Evolutionary conservation across 2,329 filamentous ascomycete species (phyloP).

Genomic region (Coleophoma crateriformis): DNA sequence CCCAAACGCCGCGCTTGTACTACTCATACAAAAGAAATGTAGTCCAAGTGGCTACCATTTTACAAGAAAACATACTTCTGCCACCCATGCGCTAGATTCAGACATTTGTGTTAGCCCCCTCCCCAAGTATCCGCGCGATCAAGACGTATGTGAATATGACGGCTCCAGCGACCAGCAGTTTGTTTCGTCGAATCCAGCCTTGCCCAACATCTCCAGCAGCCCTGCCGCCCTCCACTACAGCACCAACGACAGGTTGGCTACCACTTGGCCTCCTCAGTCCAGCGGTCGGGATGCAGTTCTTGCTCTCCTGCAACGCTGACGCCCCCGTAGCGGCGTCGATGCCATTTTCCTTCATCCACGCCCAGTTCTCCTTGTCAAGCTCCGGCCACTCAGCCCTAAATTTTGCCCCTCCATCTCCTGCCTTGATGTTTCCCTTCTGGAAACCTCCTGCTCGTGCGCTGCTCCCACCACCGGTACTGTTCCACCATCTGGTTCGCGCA

Average conservation of each 20-base stretch:
- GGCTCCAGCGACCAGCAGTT: conserved; percentile 64
- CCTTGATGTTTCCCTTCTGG: conserved; percentile 75
- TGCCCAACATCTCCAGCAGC: conserved; percentile 71
- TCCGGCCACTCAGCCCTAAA: conserved; percentile 90
- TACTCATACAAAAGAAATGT: no score
- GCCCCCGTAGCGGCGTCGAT: conserved; percentile 75
- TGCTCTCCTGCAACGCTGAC: conserved; percentile 46
- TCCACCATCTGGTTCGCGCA: conserved; percentile 85
- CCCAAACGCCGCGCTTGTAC: no score
- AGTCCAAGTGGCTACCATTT: no score
- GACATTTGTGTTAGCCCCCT: conserved; percentile 6
- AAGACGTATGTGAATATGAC: conserved; percentile 79
- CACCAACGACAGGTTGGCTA: conserved; percentile 47
- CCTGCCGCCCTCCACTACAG: conserved; percentile 74
- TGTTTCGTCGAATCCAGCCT: conserved; percentile 77
- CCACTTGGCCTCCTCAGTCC: conserved; percentile 57
- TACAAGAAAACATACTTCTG: not conserved
- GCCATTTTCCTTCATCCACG: conserved; percentile 80
- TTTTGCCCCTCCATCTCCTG: conserved; percentile 86
- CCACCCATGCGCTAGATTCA: no score
- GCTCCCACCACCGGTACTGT: conserved; percentile 72
- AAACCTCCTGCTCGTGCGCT: conserved; percentile 29
- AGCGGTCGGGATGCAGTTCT: conserved; percentile 47
- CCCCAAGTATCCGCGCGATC: conserved; percentile 62
- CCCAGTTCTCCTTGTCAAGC: conserved; percentile 81